phyloP scores from a whole-genome alignment of 345 rosid species.

The Clausena lansium region DNA sequence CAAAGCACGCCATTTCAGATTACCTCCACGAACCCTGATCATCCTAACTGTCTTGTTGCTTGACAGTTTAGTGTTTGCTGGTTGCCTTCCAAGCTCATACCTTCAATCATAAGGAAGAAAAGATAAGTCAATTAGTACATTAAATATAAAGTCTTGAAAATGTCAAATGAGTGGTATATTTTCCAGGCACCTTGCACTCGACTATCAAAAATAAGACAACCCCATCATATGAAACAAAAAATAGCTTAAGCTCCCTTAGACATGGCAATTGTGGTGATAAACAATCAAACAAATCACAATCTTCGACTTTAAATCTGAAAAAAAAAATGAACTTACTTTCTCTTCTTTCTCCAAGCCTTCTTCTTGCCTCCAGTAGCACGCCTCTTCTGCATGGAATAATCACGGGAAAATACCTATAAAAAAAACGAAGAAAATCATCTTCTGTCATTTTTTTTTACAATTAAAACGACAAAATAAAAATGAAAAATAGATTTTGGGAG shows the following conservation, averaged over 20 bases:
- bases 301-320: neutral
- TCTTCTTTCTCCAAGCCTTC: slow-evolving; percentile 93
- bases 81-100: slow-evolving; percentile 88
- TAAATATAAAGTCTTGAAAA: too few relatives aligned
- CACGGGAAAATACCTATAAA: slow-evolving; percentile 75
- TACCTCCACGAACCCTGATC: slow-evolving; percentile 81
- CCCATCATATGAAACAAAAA: neutral
- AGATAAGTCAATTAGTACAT: neutral
- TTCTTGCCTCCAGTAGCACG: slow-evolving; percentile 92
- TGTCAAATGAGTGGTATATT: neutral
- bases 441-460: neutral
- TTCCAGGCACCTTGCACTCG: neutral
- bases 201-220: neutral
- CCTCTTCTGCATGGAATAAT: slow-evolving; percentile 89
- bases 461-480: neutral
- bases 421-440: neutral
- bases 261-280: neutral
- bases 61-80: slow-evolving; percentile 76
- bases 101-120: slow-evolving; percentile 20
- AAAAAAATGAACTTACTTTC: slow-evolving; percentile 44
- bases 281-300: neutral
- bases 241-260: neutral
- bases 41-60: slow-evolving; percentile 88
- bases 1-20: slow-evolving; percentile 84
- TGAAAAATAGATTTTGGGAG: neutral